A percentile compares a stretch with the other conserved stretches of the same genome.
Conservation (phyloP, 352 stramenopile genomes). For the Thalassiosira exigua region DNA sequence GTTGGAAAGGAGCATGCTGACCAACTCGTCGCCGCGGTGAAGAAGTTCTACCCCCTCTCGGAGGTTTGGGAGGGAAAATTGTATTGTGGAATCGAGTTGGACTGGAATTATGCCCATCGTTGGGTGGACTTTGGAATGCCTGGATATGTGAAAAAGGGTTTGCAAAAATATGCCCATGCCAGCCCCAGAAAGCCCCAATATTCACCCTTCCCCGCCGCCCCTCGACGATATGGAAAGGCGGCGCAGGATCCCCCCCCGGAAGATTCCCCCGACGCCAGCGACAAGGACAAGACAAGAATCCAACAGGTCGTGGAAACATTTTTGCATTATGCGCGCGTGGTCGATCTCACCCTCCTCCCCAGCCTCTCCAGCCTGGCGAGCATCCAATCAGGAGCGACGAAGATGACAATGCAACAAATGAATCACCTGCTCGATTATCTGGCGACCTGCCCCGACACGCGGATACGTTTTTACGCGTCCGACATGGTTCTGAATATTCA, state of each 20-base stretch:
- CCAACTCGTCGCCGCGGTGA: slow-evolving; percentile 35
- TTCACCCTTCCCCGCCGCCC: slow-evolving; percentile 23
- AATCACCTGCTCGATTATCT: slow-evolving; percentile 58
- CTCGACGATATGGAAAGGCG: slow-evolving; percentile 39
- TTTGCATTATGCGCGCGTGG: slow-evolving; percentile 42
- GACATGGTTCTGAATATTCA: slow-evolving; percentile 57
- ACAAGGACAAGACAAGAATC: slow-evolving; percentile 23
- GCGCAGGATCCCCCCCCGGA: slow-evolving; percentile 36
- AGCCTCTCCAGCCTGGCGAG: slow-evolving; percentile 34
- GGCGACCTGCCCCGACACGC: slow-evolving; percentile 44
- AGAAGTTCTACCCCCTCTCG: slow-evolving; percentile 33
- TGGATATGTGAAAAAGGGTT: slow-evolving; percentile 32
- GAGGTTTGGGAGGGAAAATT: slow-evolving; percentile 28
- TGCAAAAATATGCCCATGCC: slow-evolving; percentile 18
- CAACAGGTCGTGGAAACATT: slow-evolving; percentile 56
- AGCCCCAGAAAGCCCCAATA: slow-evolving; percentile 20
- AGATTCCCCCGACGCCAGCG: background rate
- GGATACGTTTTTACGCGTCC: slow-evolving; percentile 35
- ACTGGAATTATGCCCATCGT: slow-evolving; percentile 58
- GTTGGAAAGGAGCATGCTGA: slow-evolving; percentile 30
- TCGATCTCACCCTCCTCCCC: slow-evolving; percentile 38
- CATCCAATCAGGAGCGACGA: slow-evolving; percentile 19
- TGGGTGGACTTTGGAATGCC: slow-evolving; percentile 40
- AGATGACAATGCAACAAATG: slow-evolving; percentile 4
- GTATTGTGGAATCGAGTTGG: slow-evolving; percentile 56